Conservation (phyloP, 345 rosid species). For the Lepidium aucheri region DNA sequence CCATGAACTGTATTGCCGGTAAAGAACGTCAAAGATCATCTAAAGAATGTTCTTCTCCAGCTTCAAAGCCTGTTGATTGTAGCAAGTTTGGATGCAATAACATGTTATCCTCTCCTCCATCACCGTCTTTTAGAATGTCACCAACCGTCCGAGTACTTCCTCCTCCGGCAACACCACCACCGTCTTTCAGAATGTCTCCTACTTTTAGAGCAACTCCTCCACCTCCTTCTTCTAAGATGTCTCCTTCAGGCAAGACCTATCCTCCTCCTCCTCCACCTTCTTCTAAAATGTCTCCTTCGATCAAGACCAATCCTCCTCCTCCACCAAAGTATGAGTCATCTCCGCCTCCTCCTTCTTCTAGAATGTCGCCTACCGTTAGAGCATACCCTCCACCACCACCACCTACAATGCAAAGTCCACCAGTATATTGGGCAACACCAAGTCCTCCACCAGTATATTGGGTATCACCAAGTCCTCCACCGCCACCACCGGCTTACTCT, state of each 20-base stretch:
- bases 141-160: conserved; percentile 28
- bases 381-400: conserved; percentile 34
- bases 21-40: conserved; percentile 44
- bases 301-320: not conserved
- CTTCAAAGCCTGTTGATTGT: conserved; percentile 51
- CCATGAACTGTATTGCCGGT: conserved; percentile 47
- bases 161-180: not conserved
- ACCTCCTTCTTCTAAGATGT: conserved; percentile 22
- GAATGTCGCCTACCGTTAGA: conserved; percentile 19
- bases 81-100: conserved; percentile 37
- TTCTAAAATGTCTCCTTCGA: conserved; percentile 21
- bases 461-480: not conserved
- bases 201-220: conserved; percentile 1
- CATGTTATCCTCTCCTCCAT: conserved; percentile 17
- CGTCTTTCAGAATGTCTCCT: conserved; percentile 4
- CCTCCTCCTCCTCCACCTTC: conserved; percentile 12
- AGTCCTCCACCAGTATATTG: not conserved
- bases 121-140: conserved; percentile 26
- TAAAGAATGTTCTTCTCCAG: conserved; percentile 44
- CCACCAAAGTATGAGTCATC: conserved; percentile 4
- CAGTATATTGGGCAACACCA: too few species aligned
- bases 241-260: conserved; percentile 13
- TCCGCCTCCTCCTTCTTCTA: conserved; percentile 17
- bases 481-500: too few species aligned
- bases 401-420: conserved; percentile 22